phyloP scores from a whole-genome alignment of 306 rosid species.

The Carpinus fangiana region DNA sequence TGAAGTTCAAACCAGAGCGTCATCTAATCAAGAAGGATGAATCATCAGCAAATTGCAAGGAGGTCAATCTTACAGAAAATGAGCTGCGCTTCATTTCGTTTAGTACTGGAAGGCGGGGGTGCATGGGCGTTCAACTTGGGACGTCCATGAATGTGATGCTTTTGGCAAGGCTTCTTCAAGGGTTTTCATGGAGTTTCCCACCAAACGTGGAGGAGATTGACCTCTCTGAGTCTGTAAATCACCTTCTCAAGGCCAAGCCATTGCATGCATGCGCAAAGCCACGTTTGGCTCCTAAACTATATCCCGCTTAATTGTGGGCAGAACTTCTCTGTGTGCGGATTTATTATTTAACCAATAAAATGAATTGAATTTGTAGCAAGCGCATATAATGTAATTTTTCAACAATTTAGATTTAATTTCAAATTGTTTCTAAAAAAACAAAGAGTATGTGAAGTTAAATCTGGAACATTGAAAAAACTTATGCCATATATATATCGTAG shows the following conservation, averaged over 20 bases:
- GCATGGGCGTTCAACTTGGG: slow-evolving; percentile 17
- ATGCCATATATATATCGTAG: too few relatives aligned
- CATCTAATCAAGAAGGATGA: slow-evolving; percentile 6
- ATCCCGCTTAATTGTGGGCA: neutral
- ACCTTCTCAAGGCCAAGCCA: slow-evolving; percentile 6
- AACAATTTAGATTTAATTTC: too few relatives aligned
- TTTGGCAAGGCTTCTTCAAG: slow-evolving; percentile 33
- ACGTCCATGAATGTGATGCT: slow-evolving; percentile 8
- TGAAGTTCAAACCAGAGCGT: slow-evolving; percentile 37
- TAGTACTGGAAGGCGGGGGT: slow-evolving; percentile 21
- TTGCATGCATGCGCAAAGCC: slow-evolving; percentile 16
- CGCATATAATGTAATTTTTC: too few relatives aligned
- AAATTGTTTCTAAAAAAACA: too few relatives aligned
- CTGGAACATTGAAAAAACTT: too few relatives aligned
- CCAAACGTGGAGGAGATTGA: neutral
- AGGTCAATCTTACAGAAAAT: slow-evolving; percentile 22
- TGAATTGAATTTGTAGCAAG: too few relatives aligned
- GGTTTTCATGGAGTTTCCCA: slow-evolving; percentile 23
- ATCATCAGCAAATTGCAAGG: neutral
- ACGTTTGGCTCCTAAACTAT: slow-evolving; percentile 1
- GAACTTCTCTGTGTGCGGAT: too few relatives aligned
- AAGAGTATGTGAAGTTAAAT: too few relatives aligned
- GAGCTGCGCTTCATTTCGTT: slow-evolving; percentile 35
- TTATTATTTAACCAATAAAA: too few relatives aligned
- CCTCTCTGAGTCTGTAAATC: slow-evolving; percentile 8